Conservation (phyloP, 2,329 filamentous ascomycete genomes). For the Pseudogymnoascus sp. region DNA sequence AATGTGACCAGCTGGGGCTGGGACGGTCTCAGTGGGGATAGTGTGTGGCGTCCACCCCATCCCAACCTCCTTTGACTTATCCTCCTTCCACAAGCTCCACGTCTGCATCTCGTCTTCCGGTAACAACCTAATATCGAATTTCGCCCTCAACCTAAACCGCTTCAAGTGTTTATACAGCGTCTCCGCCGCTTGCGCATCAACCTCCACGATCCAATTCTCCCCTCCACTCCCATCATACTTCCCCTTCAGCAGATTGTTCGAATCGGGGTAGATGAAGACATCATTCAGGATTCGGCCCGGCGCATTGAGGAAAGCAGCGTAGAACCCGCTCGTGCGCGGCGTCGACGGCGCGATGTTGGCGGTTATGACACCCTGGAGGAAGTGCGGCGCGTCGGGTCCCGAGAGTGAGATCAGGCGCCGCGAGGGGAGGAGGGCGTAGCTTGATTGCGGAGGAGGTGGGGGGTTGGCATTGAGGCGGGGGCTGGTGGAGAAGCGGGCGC, state of each 20-base stretch:
- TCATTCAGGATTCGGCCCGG: constrained; percentile 81
- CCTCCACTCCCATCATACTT: constrained; percentile 23
- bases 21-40: neutral
- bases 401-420: constrained; percentile 74
- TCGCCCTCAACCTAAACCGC: constrained; percentile 79
- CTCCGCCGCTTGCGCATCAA: constrained; percentile 62
- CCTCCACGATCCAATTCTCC: constrained; percentile 70
- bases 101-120: constrained; percentile 59
- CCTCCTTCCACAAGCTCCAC: constrained; percentile 63
- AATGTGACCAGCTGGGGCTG: constrained; percentile 17
- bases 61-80: constrained; percentile 43
- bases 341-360: constrained; percentile 49
- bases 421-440: constrained; percentile 56
- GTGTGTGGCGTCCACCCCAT: constrained; percentile 19
- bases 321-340: constrained; percentile 51
- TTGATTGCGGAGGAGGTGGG: constrained; percentile 41
- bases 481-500: constrained; percentile 12
- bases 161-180: constrained; percentile 66
- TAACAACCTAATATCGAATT: constrained; percentile 63
- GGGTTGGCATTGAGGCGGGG: constrained; percentile 18
- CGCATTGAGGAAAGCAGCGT: constrained; percentile 80
- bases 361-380: constrained; percentile 83
- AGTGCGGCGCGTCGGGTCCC: constrained; percentile 73
- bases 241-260: constrained; percentile 25
- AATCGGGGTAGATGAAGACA: constrained; percentile 76